Evolutionary conservation across 139 green algal species (phyloP), one percentile per base, ranked within the genome.

Genomic region (Coccomyxa sp.): DNA sequence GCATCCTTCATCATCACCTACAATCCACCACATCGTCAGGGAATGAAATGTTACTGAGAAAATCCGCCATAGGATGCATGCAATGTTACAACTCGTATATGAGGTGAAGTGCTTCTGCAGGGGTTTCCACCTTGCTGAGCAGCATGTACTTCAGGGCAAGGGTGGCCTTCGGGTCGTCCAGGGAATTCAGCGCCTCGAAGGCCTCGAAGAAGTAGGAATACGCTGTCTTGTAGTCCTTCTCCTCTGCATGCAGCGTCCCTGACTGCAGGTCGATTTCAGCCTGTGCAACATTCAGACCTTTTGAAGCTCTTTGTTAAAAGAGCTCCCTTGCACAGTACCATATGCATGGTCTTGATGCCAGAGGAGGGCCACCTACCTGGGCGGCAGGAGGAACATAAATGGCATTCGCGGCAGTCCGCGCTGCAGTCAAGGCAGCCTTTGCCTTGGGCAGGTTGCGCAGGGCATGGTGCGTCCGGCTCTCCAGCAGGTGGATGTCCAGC

Each of bases 181-280:
- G 90, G 3, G 91, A 85, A 23, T 80, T 90, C 10, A 94, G 82
- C 77, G 86, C 82, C 92, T 99, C 97, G 89, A 99, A 99, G 3
- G 94, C 94, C 90, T 99, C 97, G 83, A 96, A 99, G 86, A 99
- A 99, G 91, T 99, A 99, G 14, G 90, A 96, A 88, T 97, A 99
- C 11, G 91, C 95, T 9, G 97, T 99, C 92, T 98, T 98, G 93
- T 96, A 99, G 91, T 99, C 97, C 84, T 96, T 95, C 90, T 99
- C 97, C 81, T 99, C 97, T 31, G 87, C 88, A 80, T 98, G 94
- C n/a, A 99, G 90, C 32, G 94, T 96, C 66, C 97, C 97, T 23
- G 88, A 94, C 89, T 98, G 96, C 23, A 88, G 92, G 90, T 98
- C 95, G 79, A 98, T 97, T 86, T 98, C 91, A 59, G 91, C 88